phyloP scores from a whole-genome alignment of 2,329 filamentous ascomycete genomes.

The Pseudohalonectria lignicola region DNA sequence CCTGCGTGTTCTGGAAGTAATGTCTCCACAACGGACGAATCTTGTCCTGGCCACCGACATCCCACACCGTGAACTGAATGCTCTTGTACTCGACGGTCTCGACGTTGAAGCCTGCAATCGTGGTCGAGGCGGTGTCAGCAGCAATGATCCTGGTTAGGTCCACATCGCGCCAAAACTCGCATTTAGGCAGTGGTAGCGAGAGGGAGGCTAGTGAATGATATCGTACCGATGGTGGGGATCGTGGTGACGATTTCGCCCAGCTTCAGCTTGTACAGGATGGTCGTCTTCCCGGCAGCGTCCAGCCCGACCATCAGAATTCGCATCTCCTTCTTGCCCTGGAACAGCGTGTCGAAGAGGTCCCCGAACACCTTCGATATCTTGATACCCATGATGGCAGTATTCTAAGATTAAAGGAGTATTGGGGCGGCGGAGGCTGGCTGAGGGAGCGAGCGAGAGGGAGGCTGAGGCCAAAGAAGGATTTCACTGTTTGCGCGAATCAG shows the following conservation, averaged over 20 bases:
- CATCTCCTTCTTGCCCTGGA: slow-evolving; percentile 99
- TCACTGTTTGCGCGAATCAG: too few species aligned
- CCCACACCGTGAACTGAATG: slow-evolving; percentile 99
- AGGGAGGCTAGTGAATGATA: too few species aligned
- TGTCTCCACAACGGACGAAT: slow-evolving; percentile 98
- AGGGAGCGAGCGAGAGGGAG: too few species aligned
- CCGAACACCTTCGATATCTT: slow-evolving; percentile 70
- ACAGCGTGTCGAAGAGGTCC: slow-evolving; percentile 76
- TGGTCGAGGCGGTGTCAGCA: slow-evolving; percentile 1
- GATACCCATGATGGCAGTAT: slow-evolving; percentile 83
- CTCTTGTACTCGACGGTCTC: slow-evolving; percentile 99
- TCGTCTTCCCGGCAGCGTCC: slow-evolving; percentile 99
- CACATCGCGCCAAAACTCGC: slow-evolving; percentile 13
- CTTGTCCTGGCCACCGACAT: slow-evolving; percentile 99
- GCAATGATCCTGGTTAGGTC: too few species aligned
- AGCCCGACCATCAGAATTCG: slow-evolving; percentile 99
- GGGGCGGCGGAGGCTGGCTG: too few species aligned
- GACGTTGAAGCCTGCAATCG: slow-evolving; percentile 86
- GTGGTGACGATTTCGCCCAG: slow-evolving; percentile 98
- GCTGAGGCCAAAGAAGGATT: too few species aligned
- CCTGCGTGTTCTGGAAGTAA: slow-evolving; percentile 99
- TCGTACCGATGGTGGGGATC: slow-evolving; percentile 94
- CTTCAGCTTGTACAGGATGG: slow-evolving; percentile 99
- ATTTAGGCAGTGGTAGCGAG: too few species aligned
- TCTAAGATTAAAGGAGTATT: slow-evolving; percentile 2